phyloP scores from a whole-genome alignment of 805 yeast genomes.

The Metschnikowia matae region DNA sequence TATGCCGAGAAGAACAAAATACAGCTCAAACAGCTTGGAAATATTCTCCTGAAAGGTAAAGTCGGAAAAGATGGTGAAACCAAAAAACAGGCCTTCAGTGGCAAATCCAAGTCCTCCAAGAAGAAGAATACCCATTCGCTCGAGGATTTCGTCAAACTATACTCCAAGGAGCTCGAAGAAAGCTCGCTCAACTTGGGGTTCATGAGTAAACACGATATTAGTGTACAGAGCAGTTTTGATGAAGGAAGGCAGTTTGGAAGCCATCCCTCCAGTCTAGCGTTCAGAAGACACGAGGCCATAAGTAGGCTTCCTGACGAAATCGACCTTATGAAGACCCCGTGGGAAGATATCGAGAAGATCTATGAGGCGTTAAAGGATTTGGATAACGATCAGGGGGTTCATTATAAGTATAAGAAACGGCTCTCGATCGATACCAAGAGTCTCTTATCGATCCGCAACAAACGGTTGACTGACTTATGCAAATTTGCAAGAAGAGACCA shows the following conservation, averaged over 20 bases:
- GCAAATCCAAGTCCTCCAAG: conserved; percentile 2
- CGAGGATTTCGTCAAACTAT: conserved; percentile 9
- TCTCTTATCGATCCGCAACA: conserved; percentile 30
- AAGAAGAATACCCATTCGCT: conserved; percentile 2
- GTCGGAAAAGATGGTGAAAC: conserved; percentile 12
- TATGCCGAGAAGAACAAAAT: conserved; percentile 14
- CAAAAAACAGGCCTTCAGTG: not conserved
- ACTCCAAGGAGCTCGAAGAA: conserved; percentile 17
- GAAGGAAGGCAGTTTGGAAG: conserved; percentile 33
- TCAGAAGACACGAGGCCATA: conserved; percentile 30
- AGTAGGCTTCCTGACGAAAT: conserved; percentile 34
- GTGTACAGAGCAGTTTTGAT: conserved; percentile 33
- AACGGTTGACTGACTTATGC: conserved; percentile 30
- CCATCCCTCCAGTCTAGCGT: conserved; percentile 31
- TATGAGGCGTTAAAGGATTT: conserved; percentile 29
- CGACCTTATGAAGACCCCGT: conserved; percentile 29
- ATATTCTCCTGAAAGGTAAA: conserved; percentile 31
- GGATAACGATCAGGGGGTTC: conserved; percentile 37
- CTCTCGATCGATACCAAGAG: conserved; percentile 31
- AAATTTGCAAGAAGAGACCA: conserved; percentile 34
- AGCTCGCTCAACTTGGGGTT: conserved; percentile 28
- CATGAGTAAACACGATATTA: conserved; percentile 37
- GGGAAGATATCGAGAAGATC: conserved; percentile 27
- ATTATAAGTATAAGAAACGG: conserved; percentile 33
- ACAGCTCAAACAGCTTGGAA: conserved; percentile 30